Conservation (phyloP, 257 asterid species). For the Solanum pimpinellifolium region DNA sequence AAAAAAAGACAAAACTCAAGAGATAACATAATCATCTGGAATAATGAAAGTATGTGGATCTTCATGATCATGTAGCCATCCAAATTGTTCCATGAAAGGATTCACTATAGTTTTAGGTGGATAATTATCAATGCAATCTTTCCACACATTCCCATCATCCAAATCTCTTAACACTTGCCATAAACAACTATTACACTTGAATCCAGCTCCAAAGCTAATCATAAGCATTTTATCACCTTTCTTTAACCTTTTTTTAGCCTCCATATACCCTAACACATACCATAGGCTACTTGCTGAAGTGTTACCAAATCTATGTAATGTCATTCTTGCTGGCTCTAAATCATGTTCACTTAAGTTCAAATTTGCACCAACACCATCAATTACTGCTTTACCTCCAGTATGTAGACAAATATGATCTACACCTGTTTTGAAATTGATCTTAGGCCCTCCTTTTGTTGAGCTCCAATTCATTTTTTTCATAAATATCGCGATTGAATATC, state of each 20-base stretch:
- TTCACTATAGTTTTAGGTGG: slow-evolving; percentile 43
- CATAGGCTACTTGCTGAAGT: slow-evolving; percentile 88
- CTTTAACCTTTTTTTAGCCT: slow-evolving; percentile 62
- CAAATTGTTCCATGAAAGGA: slow-evolving; percentile 69
- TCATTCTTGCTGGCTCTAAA: slow-evolving; percentile 93
- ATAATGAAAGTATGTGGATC: slow-evolving; percentile 40
- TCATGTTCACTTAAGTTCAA: slow-evolving; percentile 45
- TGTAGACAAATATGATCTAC: slow-evolving; percentile 86
- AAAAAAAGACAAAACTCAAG: slow-evolving; percentile 5
- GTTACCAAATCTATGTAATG: slow-evolving; percentile 85
- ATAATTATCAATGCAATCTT: slow-evolving; percentile 35
- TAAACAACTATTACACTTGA: slow-evolving; percentile 81
- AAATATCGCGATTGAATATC: slow-evolving; percentile 19
- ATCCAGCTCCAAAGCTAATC: slow-evolving; percentile 93
- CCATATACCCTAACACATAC: slow-evolving; percentile 92
- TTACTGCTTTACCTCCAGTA: slow-evolving; percentile 97
- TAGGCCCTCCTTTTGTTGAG: slow-evolving; percentile 13
- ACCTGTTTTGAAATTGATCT: slow-evolving; percentile 53
- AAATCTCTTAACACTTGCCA: slow-evolving; percentile 90
- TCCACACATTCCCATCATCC: slow-evolving; percentile 56
- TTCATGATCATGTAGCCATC: slow-evolving; percentile 52
- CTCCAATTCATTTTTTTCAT: slow-evolving; percentile 4
- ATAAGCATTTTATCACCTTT: slow-evolving; percentile 67
- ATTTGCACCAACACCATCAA: slow-evolving; percentile 52
- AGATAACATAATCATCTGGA: slow-evolving; percentile 59